Base-by-base conservation (phyloP, 306 rosid genomes). In the Styphnolobium japonicum region DNA sequence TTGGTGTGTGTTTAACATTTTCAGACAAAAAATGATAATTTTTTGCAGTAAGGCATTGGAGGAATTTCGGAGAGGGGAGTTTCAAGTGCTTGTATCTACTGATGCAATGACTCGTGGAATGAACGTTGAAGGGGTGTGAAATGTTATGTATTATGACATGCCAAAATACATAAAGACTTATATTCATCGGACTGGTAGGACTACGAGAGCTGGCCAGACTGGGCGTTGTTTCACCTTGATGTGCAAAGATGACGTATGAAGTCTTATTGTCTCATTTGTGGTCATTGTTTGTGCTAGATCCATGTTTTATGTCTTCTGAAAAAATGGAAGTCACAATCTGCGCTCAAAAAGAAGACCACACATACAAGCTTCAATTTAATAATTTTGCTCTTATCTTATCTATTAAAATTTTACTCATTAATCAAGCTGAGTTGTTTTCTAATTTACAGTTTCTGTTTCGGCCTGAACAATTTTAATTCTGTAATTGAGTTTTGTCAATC, bases 81-180 rank as follows among this genome's bases (percentile, higher is more conserved):
- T 95, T 61, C 98, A 90, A 85, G 97, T 95, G 77, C 98, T 95
- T 58, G 89, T 95, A 82, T 91, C 94, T 21, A 91, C 98, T 55
- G 98, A 92, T 91, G 98, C 98, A 43, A 88, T 95, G 98, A 91
- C 98, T 72, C 92, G 97, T 83, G 98, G 98, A 67, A 95, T 95
- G 96, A 97, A 95, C 83, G 96, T 95, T 67, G 94, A 91, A 87
- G 98, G 96, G 69, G 92, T 95, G 80, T 84, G 82, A 87, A 88
- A 86, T 77, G 98, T 95, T 53, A 84, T 95, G 76, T 92, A 92
- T 82, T 95, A 92, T 71, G 96, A 92, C 72, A 80, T 90, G 93
- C 97, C 98, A 29, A 74, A 77, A 69, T 90, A 88, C 88, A 80
- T 90, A 61, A 95, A 95, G 81, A 93, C 98, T 48, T 95, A 88